Evolutionary conservation across 2,329 filamentous ascomycete genomes (phyloP).

Genomic region (Neurospora sp.): DNA sequence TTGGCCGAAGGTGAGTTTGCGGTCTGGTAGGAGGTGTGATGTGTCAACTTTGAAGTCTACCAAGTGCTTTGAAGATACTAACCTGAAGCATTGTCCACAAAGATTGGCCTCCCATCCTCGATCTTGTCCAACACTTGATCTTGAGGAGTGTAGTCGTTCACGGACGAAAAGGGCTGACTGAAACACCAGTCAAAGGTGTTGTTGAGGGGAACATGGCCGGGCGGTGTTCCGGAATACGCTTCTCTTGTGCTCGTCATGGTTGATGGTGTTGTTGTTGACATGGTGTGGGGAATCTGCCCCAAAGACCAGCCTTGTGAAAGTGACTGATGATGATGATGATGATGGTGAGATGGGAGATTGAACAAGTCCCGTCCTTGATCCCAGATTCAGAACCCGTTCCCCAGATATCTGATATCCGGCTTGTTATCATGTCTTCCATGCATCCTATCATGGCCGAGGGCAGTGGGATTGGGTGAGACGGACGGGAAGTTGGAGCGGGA

Average conservation of each 20-base stretch:
- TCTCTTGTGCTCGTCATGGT: background rate
- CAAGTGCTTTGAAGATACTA: slow-evolving; percentile 9
- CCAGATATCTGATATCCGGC: background rate
- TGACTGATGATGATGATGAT: background rate
- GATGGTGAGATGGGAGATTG: background rate
- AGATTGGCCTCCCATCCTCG: slow-evolving; percentile 25
- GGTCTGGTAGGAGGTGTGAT: slow-evolving; percentile 18
- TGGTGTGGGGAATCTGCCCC: background rate
- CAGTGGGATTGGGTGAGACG: background rate
- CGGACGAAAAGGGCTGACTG: slow-evolving; percentile 25
- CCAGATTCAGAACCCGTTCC: background rate
- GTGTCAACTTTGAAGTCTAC: slow-evolving; percentile 1
- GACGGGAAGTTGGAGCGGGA: background rate
- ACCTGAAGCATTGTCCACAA: slow-evolving; percentile 31
- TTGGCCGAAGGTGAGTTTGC: slow-evolving; percentile 25
- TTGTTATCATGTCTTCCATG: background rate
- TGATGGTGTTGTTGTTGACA: background rate
- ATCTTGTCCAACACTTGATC: slow-evolving; percentile 23
- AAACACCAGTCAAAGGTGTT: slow-evolving; percentile 29
- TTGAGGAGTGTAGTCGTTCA: slow-evolving; percentile 21
- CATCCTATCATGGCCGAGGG: background rate
- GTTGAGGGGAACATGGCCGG: slow-evolving; percentile 14
- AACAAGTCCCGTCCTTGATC: background rate
- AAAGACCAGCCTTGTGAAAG: background rate
- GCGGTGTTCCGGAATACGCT: slow-evolving; percentile 16